phyloP scores from a whole-genome alignment of 2,329 filamentous ascomycete species.

The Ophiocordyceps camponoti-floridani region DNA sequence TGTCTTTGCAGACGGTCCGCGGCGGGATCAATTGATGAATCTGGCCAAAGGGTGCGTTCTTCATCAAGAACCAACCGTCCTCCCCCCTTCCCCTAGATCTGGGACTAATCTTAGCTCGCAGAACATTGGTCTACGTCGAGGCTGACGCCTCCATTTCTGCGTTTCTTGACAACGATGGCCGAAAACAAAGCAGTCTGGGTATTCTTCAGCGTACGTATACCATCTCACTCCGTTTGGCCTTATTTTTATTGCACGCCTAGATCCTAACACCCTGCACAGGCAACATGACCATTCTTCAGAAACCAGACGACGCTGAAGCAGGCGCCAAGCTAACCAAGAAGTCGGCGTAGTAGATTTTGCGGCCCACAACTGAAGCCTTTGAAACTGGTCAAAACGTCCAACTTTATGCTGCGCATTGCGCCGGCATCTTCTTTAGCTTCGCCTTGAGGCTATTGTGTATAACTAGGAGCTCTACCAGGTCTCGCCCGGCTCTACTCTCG shows the following conservation, averaged over 20 bases:
- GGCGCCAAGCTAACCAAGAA: neutral
- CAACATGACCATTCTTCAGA: neutral
- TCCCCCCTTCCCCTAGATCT: neutral
- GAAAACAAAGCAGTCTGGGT: constrained; percentile 43
- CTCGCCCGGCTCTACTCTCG: neutral
- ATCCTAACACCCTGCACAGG: neutral
- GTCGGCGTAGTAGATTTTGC: neutral
- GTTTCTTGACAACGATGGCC: constrained; percentile 55
- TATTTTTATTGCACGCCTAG: neutral
- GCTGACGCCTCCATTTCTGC: constrained; percentile 55
- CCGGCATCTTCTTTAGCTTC: neutral
- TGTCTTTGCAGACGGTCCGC: constrained; percentile 53
- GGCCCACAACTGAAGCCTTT: neutral
- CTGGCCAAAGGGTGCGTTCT: constrained; percentile 69
- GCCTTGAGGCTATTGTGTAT: neutral
- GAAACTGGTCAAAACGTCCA: neutral
- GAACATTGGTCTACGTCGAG: constrained; percentile 66
- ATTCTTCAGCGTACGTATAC: constrained; percentile 59
- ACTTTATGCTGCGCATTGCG: neutral
- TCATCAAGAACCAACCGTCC: neutral
- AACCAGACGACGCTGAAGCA: too few species aligned
- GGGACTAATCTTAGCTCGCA: constrained; percentile 17
- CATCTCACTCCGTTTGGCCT: neutral
- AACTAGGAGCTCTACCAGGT: neutral
- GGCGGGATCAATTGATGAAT: constrained; percentile 52